Evolutionary conservation across 805 yeast genomes (phyloP).

Genomic region (Kazachstania kunashirensis): DNA sequence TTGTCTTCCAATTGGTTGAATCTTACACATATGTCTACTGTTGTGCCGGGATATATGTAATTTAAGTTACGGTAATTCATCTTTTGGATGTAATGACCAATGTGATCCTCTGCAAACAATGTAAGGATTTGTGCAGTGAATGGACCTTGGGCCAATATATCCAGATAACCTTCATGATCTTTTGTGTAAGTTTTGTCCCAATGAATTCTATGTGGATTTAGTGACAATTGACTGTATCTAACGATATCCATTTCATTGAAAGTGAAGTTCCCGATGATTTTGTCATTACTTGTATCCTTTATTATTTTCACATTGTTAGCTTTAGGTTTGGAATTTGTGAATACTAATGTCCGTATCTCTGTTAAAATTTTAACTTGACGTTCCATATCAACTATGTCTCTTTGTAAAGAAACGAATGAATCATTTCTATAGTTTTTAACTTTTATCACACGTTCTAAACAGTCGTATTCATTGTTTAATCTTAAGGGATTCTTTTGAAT

Average conservation of each 20-base stretch:
- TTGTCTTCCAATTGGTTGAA: neutral
- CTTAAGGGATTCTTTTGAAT: conserved; percentile 31
- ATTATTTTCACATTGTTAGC: neutral
- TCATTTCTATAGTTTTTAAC: conserved; percentile 32
- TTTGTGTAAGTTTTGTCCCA: conserved; percentile 49
- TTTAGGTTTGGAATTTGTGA: conserved; percentile 37
- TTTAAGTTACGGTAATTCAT: conserved; percentile 37
- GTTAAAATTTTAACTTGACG: conserved; percentile 26
- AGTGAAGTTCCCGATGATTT: conserved; percentile 15
- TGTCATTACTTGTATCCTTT: neutral
- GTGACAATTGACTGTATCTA: conserved; percentile 65
- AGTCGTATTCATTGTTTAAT: conserved; percentile 34
- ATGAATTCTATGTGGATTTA: conserved; percentile 80
- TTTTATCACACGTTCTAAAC: conserved; percentile 44
- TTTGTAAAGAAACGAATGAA: conserved; percentile 45
- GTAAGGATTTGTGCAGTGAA: conserved; percentile 52
- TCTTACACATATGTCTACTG: conserved; percentile 8
- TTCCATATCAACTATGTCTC: conserved; percentile 32
- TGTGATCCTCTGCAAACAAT: conserved; percentile 36
- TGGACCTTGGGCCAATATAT: conserved; percentile 73
- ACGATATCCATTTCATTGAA: conserved; percentile 35
- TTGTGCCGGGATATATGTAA: conserved; percentile 34
- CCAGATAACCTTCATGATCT: conserved; percentile 48
- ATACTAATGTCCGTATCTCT: conserved; percentile 55
- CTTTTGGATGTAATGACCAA: conserved; percentile 15